Percentiles rank a stretch among this genome's conserved stretches.
phyloP scores from a whole-genome alignment of 148 eudicot genomes.

The Polygonum aviculare region DNA sequence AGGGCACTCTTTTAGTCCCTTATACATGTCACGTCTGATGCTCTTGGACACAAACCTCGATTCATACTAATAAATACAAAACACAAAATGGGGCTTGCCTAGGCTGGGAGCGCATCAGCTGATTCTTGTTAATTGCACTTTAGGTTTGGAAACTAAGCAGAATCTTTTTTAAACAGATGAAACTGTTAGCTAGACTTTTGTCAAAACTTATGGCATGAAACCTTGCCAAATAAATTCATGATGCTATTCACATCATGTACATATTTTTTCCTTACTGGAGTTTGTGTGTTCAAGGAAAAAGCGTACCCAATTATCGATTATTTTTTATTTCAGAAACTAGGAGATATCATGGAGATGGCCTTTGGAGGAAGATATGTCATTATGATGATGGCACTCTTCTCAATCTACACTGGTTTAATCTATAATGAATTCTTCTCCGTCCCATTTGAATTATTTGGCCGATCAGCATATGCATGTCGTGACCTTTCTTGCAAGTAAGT shows the following conservation, averaged over 20 bases:
- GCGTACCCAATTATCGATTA: neutral
- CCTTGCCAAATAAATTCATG: neutral
- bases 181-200: neutral
- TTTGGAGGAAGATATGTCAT: slow-evolving; percentile 62
- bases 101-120: neutral
- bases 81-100: neutral
- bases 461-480: slow-evolving; percentile 53
- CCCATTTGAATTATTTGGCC: slow-evolving; percentile 44
- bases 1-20: neutral
- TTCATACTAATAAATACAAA: neutral
- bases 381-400: slow-evolving; percentile 53
- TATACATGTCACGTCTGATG: neutral
- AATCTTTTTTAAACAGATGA: neutral
- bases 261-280: neutral
- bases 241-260: neutral
- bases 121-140: neutral
- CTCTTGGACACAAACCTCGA: neutral
- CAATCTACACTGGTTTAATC: slow-evolving; percentile 51
- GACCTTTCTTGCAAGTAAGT: slow-evolving; percentile 48
- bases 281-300: neutral
- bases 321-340: slow-evolving; percentile 33
- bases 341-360: slow-evolving; percentile 55
- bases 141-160: neutral
- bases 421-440: slow-evolving; percentile 58
- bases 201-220: neutral